Conservation (phyloP, 2,329 filamentous ascomycete genomes). For the Aspergillus pseudoviridinutans region DNA sequence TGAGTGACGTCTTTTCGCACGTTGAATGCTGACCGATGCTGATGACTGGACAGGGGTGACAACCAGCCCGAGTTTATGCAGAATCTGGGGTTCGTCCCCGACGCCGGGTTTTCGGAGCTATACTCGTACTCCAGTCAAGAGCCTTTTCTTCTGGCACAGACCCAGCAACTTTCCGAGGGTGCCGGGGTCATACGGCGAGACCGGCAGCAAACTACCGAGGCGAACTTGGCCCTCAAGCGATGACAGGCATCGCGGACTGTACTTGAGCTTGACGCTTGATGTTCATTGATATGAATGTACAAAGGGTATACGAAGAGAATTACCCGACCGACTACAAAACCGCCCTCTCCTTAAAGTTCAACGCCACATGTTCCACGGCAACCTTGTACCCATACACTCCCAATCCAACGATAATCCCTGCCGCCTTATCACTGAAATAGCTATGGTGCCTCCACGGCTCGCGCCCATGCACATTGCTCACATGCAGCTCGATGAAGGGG, state of each 20-base stretch:
- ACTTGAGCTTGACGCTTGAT: no score
- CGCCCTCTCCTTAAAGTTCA: constrained; percentile 33
- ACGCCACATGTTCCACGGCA: constrained; percentile 52
- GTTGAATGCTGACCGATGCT: constrained; percentile 8
- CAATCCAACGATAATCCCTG: constrained; percentile 68
- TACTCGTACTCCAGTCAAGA: constrained; percentile 34
- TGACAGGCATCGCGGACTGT: no score
- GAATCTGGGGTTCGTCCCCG: constrained; percentile 34
- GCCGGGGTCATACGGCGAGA: constrained; percentile 15
- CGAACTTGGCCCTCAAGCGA: no score
- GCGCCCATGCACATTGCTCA: constrained; percentile 69
- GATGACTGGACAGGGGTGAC: constrained; percentile 22
- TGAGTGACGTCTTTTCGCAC: constrained; percentile 15
- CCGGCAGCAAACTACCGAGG: no score
- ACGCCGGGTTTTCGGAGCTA: constrained; percentile 35
- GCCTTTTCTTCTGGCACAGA: constrained; percentile 30
- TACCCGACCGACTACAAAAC: constrained; percentile 5
- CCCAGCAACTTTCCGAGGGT: constrained; percentile 23
- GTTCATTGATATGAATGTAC: no score
- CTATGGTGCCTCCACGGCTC: constrained; percentile 67
- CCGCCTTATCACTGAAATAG: constrained; percentile 71
- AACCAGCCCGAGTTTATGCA: constrained; percentile 38
- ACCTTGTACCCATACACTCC: constrained; percentile 60
- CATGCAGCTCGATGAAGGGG: constrained; percentile 74
- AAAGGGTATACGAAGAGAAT: no score